These are phyloP conservation scores for Termitomyces sp. DNA, from an alignment of 768 basidiomycete species.

Conservation along the genomic window DNA sequence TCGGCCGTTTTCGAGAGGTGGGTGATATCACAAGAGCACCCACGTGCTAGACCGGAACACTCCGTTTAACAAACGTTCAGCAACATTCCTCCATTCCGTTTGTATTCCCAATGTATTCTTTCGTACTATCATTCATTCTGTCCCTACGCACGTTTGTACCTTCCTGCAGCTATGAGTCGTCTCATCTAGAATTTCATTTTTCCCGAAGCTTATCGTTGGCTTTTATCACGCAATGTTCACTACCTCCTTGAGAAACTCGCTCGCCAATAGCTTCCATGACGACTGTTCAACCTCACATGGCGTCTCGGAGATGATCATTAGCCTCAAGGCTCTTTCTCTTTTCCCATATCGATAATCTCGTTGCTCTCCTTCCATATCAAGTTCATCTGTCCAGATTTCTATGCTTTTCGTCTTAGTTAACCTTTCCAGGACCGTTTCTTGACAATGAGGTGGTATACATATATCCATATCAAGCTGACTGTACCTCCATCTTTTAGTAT, in stretches of 20 bases:
- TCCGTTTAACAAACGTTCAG: constrained; percentile 18
- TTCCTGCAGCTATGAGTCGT: background rate
- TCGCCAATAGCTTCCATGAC: constrained; percentile 8
- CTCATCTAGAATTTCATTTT: background rate
- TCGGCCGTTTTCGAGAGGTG: constrained; percentile 5
- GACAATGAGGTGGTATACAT: background rate
- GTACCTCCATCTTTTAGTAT: too few relatives aligned
- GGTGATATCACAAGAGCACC: constrained; percentile 16
- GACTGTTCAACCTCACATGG: constrained; percentile 1
- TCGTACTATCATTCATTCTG: background rate
- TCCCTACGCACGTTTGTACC: constrained; percentile 15
- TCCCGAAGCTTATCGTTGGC: constrained; percentile 2
- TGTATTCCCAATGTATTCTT: background rate
- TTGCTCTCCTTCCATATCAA: constrained; percentile 4
- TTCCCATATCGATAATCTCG: constrained; percentile 1
- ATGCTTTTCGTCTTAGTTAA: background rate
- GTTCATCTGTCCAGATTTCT: constrained; percentile 1
- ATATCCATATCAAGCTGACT: background rate
- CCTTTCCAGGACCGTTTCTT: background rate
- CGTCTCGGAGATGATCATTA: background rate
- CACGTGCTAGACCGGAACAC: constrained; percentile 27
- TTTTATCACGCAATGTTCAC: background rate
- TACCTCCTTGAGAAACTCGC: background rate
- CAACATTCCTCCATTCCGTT: constrained; percentile 9
- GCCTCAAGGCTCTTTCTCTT: background rate